Percentiles rank a stretch among this genome's conserved stretches.
Evolutionary conservation across 805 yeast genomes (phyloP).

Genomic region (Monosporozyma aerobia): DNA sequence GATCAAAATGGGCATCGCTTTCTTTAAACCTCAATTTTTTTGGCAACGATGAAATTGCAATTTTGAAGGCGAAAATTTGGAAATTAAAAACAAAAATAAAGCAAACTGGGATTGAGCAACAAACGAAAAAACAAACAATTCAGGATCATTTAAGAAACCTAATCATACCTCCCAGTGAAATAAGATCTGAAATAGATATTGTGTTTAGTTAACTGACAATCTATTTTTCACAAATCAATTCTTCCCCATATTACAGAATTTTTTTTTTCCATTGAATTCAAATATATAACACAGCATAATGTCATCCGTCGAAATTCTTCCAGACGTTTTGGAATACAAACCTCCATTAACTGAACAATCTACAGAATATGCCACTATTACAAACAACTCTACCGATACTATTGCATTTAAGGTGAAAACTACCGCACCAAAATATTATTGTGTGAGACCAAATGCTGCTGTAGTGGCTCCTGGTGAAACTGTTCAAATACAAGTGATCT

Average conservation of each 20-base stretch:
- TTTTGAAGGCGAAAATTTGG: neutral
- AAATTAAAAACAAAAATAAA: neutral
- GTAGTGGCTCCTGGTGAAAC: constrained; percentile 65
- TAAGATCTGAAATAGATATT: neutral
- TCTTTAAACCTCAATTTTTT: neutral
- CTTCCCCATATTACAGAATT: too few species aligned
- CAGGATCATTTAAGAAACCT: neutral
- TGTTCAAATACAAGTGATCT: constrained; percentile 68
- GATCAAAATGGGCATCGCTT: neutral
- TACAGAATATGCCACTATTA: constrained; percentile 44
- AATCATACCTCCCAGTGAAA: neutral
- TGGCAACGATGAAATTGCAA: neutral
- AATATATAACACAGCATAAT: constrained; percentile 4
- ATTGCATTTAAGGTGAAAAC: constrained; percentile 94
- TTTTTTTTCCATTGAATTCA: neutral
- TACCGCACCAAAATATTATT: constrained; percentile 91
- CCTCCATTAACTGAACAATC: constrained; percentile 69
- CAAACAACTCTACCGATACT: constrained; percentile 49
- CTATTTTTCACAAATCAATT: neutral
- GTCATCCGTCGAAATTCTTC: constrained; percentile 56
- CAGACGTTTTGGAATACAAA: constrained; percentile 63
- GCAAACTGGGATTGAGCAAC: neutral
- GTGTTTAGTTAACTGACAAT: neutral
- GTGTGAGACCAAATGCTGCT: constrained; percentile 94
- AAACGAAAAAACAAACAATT: neutral